A percentile compares a stretch with the other conserved stretches of the same genome.
These are phyloP conservation scores for Albugo candida DNA, from an alignment of 352 stramenopile species.

Conservation along the genomic window DNA sequence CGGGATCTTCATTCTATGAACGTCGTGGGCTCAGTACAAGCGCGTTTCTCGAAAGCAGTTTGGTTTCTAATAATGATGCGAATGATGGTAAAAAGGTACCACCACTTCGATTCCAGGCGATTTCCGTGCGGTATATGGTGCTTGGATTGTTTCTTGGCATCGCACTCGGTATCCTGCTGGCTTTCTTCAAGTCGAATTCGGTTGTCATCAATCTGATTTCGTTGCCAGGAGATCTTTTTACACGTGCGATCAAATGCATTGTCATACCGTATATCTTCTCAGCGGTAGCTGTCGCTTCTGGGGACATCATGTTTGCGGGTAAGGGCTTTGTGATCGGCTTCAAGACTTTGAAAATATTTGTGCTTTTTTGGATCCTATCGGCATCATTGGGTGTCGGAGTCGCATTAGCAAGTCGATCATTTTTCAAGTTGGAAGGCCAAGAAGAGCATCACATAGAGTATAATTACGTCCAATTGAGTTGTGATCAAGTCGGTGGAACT, in stretches of 20 bases:
- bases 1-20: too few relatives aligned
- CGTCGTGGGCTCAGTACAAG: too few relatives aligned
- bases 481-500: constrained; percentile 16
- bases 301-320: constrained; percentile 52
- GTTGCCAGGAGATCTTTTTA: constrained; percentile 54
- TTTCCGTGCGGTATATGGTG: constrained; percentile 34
- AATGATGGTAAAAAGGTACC: too few relatives aligned
- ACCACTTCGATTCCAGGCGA: too few relatives aligned
- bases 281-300: constrained; percentile 48
- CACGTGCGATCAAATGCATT: constrained; percentile 50
- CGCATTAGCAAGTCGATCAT: constrained; percentile 27
- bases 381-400: constrained; percentile 27
- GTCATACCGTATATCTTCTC: constrained; percentile 74
- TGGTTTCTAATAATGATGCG: too few relatives aligned
- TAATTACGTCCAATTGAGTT: constrained; percentile 29
- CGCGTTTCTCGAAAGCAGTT: too few relatives aligned
- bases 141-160: constrained; percentile 27
- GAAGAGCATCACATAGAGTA: neutral
- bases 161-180: constrained; percentile 26
- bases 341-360: constrained; percentile 45
- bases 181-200: constrained; percentile 18
- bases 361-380: constrained; percentile 28
- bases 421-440: constrained; percentile 20
- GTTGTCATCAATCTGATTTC: constrained; percentile 29
- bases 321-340: constrained; percentile 46